Base-by-base conservation (phyloP, 73 alveolate species). In the Paramecium biaurelia region DNA sequence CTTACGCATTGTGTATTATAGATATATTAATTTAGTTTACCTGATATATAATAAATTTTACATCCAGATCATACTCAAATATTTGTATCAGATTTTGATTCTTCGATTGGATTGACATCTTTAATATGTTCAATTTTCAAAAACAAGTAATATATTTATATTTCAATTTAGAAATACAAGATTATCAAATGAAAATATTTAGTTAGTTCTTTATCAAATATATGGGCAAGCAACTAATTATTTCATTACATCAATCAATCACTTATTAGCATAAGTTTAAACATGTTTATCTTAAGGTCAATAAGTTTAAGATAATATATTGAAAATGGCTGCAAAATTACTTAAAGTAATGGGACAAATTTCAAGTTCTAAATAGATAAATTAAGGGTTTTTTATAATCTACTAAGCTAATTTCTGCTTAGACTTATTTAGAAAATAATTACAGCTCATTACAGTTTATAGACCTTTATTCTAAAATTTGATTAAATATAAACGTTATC, bases 321-420 rank as follows among this genome's bases (percentile, higher is more conserved):
- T 79, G 15, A 79, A 79, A 26, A 23, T 30, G 72, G 45, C 76
- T 9, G 90, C 76, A 2, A 79, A 79, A 23, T 45, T 79, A n/a
- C 2, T 79, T 7, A 20, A 79, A 79, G 90, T 79, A 0, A 79
- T 79, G 90, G 74, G 74, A 21, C 20, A 42, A 23, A 79, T 79
- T 42, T 26, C 42, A 12, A 18, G 37, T 24, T 79, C 90, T 21
- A 79, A 79, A 79, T 43, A 79, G 14, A 79, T 79, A 10, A 79
- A 79, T 24, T 45, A 79, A 79, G 90, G 90, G 43, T 79, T 79
- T 23, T 79, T 79, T 42, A 41, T 79, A 20, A 79, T 47, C n/a
- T 79, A 79, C 37, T 9, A 47, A 18, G 28, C 21, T 41, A 43
- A 45, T 43, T 20, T 26, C 7, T 79, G 32, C 14, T 79, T 79